Conservation (phyloP, 352 stramenopile genomes). For the Bremia lactucae region DNA sequence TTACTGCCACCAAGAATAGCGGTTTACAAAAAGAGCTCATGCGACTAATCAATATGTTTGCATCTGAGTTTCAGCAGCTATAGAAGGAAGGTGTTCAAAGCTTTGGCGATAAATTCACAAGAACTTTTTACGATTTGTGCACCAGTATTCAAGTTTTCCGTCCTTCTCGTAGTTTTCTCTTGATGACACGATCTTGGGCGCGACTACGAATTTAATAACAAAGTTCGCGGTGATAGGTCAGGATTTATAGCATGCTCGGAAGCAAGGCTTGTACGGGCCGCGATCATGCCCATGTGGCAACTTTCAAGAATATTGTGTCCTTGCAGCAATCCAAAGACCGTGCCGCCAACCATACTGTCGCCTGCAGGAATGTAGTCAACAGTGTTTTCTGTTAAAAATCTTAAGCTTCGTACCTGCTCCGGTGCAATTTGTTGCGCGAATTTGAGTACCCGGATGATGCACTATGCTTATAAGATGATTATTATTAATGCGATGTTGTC, state of each 20-base stretch:
- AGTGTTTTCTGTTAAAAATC: not conserved
- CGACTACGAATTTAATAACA: slow-evolving; percentile 18
- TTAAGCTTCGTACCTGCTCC: slow-evolving; percentile 37
- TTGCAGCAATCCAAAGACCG: slow-evolving; percentile 62
- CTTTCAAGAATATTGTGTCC: slow-evolving; percentile 48
- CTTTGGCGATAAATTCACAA: too few species aligned
- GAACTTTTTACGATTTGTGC: too few species aligned
- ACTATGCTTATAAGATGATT: slow-evolving; percentile 40
- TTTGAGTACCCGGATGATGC: slow-evolving; percentile 45
- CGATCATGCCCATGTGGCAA: slow-evolving; percentile 68
- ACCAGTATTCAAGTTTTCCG: too few species aligned
- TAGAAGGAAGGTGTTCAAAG: slow-evolving; percentile 31
- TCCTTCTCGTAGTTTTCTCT: too few species aligned
- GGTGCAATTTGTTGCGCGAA: slow-evolving; percentile 59
- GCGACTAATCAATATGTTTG: slow-evolving; percentile 47
- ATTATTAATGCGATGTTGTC: slow-evolving; percentile 37
- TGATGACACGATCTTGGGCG: too few species aligned
- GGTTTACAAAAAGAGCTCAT: slow-evolving; percentile 59
- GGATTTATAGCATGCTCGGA: slow-evolving; percentile 62
- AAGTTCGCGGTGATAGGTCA: slow-evolving; percentile 23
- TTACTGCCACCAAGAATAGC: slow-evolving; percentile 31
- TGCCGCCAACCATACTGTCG: slow-evolving; percentile 66
- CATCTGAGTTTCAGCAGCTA: slow-evolving; percentile 55
- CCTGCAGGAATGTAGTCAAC: slow-evolving; percentile 19
- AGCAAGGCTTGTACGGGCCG: slow-evolving; percentile 51